Percentiles rank a stretch among this genome's conserved stretches.
phyloP scores from a whole-genome alignment of 495 filamentous ascomycete species.

The Penicillium simplicissimum region DNA sequence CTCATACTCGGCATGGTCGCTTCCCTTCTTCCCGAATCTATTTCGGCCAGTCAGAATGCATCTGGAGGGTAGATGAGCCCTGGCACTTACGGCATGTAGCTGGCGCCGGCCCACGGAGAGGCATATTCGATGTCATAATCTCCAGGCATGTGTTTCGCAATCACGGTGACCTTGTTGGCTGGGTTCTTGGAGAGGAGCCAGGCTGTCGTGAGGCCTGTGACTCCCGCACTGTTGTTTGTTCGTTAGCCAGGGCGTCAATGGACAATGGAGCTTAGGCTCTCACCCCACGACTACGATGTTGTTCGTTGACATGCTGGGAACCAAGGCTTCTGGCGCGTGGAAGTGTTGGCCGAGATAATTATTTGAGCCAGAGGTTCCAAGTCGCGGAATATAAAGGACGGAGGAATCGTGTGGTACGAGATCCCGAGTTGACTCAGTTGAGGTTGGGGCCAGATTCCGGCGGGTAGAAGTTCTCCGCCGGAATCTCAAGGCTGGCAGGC shows the following conservation, averaged over 20 bases:
- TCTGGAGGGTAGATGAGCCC: background rate
- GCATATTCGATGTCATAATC: conserved; percentile 88
- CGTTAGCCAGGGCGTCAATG: background rate
- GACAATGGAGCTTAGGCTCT: background rate
- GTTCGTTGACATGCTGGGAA: background rate
- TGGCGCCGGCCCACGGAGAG: conserved; percentile 92
- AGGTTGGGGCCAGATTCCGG: background rate
- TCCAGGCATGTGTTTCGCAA: conserved; percentile 58
- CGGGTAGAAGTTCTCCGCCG: conserved; percentile 1
- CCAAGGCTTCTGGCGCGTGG: background rate
- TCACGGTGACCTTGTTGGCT: conserved; percentile 68
- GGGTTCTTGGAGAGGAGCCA: conserved; percentile 69
- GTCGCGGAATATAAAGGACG: background rate
- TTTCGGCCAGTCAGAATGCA: background rate
- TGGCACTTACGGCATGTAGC: conserved; percentile 70
- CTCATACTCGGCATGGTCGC: conserved; percentile 57
- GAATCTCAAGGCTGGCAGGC: background rate
- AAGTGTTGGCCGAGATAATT: background rate
- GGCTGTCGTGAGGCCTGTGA: conserved; percentile 83
- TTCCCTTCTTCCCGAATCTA: conserved; percentile 54
- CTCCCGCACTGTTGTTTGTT: conserved; percentile 65
- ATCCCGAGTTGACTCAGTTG: background rate
- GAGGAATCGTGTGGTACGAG: background rate
- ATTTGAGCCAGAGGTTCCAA: background rate
- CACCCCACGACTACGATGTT: conserved; percentile 7